Evolutionary conservation across 495 filamentous ascomycete species (phyloP).

Genomic region (Hyaloscypha variabilis): DNA sequence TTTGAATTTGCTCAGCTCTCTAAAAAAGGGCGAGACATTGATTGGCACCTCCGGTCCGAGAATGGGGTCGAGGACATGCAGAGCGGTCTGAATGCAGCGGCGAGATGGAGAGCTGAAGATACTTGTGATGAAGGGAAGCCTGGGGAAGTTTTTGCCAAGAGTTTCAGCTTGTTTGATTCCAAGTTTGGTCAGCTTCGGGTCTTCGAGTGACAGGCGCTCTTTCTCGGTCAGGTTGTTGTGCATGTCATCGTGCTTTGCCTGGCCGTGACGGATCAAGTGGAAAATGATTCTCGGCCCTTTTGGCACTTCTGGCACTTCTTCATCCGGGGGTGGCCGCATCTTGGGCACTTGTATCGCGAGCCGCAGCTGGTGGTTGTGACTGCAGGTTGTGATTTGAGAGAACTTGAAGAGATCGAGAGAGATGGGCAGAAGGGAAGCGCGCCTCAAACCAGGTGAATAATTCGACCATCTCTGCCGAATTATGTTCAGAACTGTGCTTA

Average conservation of each 20-base stretch:
- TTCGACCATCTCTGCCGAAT: too few species aligned
- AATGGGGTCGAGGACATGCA: slow-evolving; percentile 6
- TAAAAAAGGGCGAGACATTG: too few species aligned
- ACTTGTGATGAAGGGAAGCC: slow-evolving; percentile 5
- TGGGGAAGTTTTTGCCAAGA: slow-evolving; percentile 9
- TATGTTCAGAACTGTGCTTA: too few species aligned
- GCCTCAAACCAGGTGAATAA: too few species aligned
- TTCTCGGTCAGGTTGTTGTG: background rate
- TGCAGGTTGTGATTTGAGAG: too few species aligned
- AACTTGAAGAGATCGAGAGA: too few species aligned
- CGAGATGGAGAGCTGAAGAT: slow-evolving; percentile 20
- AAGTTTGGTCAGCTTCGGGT: slow-evolving; percentile 12
- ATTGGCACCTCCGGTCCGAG: background rate
- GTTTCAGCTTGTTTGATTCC: slow-evolving; percentile 13
- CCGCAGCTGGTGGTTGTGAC: too few species aligned
- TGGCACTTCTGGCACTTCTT: too few species aligned
- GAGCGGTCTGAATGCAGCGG: slow-evolving; percentile 14
- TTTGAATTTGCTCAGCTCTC: too few species aligned
- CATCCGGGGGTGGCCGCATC: too few species aligned
- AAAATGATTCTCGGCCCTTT: slow-evolving; percentile 11
- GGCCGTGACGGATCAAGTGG: slow-evolving; percentile 21
- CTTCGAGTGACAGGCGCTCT: background rate
- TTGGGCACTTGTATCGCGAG: too few species aligned
- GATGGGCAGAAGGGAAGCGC: too few species aligned
- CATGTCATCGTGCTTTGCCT: slow-evolving; percentile 15